Base-by-base conservation (phyloP, 2,329 filamentous ascomycete genomes). In the Fusarium paranaense region DNA sequence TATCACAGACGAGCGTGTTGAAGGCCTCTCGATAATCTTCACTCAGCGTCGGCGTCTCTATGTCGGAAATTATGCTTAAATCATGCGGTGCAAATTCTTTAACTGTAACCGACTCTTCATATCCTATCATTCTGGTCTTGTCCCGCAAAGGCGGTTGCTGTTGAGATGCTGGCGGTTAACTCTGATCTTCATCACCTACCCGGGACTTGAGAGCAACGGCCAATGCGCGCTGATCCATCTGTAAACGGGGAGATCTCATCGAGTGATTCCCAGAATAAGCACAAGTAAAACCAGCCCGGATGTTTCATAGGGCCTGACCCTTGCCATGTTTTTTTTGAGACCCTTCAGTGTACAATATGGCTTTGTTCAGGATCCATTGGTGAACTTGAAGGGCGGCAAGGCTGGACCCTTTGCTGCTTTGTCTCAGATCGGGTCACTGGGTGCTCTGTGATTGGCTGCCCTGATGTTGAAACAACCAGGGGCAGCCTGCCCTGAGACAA, bases 391-490 rank as follows among this genome's bases (percentile, higher is more conserved):
- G 50, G n/a, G 56, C 37, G 32, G 50, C 66, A 72, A 64, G 72
- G 66, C 61, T 69, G 70, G 56, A 64, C 62, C 37, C 47, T 54
- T 54, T 62, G 50, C 63, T 14, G 14, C 37, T 54, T 57, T 61
- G 76, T 78, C 70, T 78, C 75, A 75, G 76, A 75, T 62, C 59
- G 45, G 37, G 35, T 30, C 38, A 20, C 11, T 25, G 47, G 22
- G 11, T 52, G 47, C 33, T 3, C 54, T n/a, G 32, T 65, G 63
- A 78, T 64, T 78, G 73, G 77, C 62, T 70, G 73, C 58, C 77
- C 77, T 79, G 73, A 79, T 68, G 70, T 69, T 79, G 77, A 79
- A 79, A 79, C 77, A 67, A 50, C 68, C 68, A 73, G 69, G 71
- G 73, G 65, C 25, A 32, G 57, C 74, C 59, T 62, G 52, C 60